Conservation (phyloP, 2,329 filamentous ascomycete genomes). For the Leptosphaerulina australis region DNA sequence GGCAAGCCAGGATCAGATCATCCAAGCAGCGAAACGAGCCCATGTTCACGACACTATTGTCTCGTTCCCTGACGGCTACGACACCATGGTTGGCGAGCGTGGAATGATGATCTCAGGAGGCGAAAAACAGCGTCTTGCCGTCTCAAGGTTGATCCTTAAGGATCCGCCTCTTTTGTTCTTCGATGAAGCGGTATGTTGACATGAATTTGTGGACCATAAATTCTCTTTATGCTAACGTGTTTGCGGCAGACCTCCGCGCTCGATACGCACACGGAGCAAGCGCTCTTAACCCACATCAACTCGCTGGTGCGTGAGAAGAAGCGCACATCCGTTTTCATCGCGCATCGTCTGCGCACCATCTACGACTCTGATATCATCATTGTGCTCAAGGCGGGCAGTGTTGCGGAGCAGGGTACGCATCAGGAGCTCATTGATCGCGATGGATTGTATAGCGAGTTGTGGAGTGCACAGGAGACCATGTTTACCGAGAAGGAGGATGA, state of each 20-base stretch:
- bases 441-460: conserved; percentile 86
- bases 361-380: conserved; percentile 92
- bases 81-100: conserved; percentile 89
- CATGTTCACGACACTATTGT: conserved; percentile 77
- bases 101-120: conserved; percentile 97
- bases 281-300: conserved; percentile 89
- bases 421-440: conserved; percentile 77
- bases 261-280: conserved; percentile 92
- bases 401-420: conserved; percentile 91
- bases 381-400: conserved; percentile 79
- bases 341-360: conserved; percentile 89
- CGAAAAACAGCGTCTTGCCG: conserved; percentile 88
- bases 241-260: conserved; percentile 75
- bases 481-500: conserved; percentile 31
- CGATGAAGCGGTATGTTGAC: conserved; percentile 78
- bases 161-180: conserved; percentile 92
- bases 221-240: no score
- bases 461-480: conserved; percentile 65
- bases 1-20: conserved; percentile 73
- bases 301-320: conserved; percentile 85
- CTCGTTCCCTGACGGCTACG: conserved; percentile 83
- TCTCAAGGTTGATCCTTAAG: conserved; percentile 83
- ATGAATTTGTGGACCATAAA: no score
- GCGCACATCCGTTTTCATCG: conserved; percentile 92
- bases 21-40: conserved; percentile 79